phyloP scores from a whole-genome alignment of 202 grass and related monocot species.

The Musa balbisiana region DNA sequence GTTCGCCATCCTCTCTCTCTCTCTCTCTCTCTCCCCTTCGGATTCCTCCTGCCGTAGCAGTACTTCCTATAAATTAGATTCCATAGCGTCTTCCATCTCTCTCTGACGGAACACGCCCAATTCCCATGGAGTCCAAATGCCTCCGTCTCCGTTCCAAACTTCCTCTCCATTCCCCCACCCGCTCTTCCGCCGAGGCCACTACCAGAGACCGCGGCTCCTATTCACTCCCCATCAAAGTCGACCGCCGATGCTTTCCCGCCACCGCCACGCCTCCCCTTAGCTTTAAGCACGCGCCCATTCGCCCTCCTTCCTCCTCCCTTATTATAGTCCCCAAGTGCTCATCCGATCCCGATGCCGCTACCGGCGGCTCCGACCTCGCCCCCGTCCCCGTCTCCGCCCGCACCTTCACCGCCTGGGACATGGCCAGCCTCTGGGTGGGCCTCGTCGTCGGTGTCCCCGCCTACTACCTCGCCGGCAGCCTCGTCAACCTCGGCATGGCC shows the following conservation, averaged over 20 bases:
- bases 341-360: slow-evolving; percentile 5
- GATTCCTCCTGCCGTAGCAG: not conserved
- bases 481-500: slow-evolving; percentile 94
- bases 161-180: not conserved
- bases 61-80: not conserved
- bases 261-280: slow-evolving; percentile 16
- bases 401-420: slow-evolving; percentile 62
- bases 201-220: not conserved
- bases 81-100: not conserved
- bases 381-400: slow-evolving; percentile 41
- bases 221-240: slow-evolving; percentile 1
- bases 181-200: not conserved
- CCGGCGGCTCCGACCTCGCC: slow-evolving; percentile 29
- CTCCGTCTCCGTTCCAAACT: not conserved
- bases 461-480: slow-evolving; percentile 83
- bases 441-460: slow-evolving; percentile 79
- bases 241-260: slow-evolving; percentile 2
- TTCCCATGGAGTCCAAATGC: not conserved
- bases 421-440: slow-evolving; percentile 75
- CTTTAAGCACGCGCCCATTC: slow-evolving; percentile 19
- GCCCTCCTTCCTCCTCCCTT: slow-evolving; percentile 1
- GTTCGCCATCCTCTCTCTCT: not conserved
- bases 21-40: not conserved
- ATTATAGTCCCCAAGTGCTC: not conserved
- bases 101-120: not conserved